Base-by-base conservation (phyloP, 345 rosid genomes). In the Eucalyptus marginata region DNA sequence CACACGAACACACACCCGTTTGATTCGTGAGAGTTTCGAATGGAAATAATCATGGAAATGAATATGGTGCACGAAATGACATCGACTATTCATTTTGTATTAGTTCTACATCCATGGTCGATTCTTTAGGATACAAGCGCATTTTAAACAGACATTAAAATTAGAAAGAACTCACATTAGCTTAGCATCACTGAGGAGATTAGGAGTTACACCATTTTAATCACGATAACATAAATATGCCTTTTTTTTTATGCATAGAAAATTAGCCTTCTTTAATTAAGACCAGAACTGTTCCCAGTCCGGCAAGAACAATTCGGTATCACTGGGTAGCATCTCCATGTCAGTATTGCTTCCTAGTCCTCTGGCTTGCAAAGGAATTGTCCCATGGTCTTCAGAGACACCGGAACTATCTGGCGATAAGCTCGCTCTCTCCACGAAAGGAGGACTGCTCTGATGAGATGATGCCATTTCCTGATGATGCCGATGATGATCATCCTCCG, bases 231-330 rank as follows among this genome's bases (percentile, higher is more conserved):
- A 36, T 40, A 3, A 6, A 40, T 76, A 13, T 76, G 47, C n/a
- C n/a, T 7, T 36, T 36, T 36, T 71, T 22, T 33, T 76, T 40
- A 40, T 36, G 43, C 84, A 20, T 10, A 40, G 29, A 10, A 76
- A 36, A 76, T 76, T 76, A 76, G 29, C 84, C 47, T 20, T 76
- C 84, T 76, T 76, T 20, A 76, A 76, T 43, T 76, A 76, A 76
- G 84, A 40, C 84, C 84, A 76, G 36, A 93, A 43, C 62, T 88
- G 86, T 40, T 90, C 92, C 91, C 90, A 89, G 15, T 92, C 92
- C 89, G 90, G 90, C 14, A 56, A 89, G 16, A 89, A n/a, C 36
- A 89, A 92, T 33, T 15, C 51, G 49, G 56, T 47, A 16, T 50
- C 89, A 6, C 68, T 24, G 7, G 52, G 50, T 25, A 54, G 27